Conservation (phyloP, 2,329 filamentous ascomycete species). For the Setomelanomma holmii region DNA sequence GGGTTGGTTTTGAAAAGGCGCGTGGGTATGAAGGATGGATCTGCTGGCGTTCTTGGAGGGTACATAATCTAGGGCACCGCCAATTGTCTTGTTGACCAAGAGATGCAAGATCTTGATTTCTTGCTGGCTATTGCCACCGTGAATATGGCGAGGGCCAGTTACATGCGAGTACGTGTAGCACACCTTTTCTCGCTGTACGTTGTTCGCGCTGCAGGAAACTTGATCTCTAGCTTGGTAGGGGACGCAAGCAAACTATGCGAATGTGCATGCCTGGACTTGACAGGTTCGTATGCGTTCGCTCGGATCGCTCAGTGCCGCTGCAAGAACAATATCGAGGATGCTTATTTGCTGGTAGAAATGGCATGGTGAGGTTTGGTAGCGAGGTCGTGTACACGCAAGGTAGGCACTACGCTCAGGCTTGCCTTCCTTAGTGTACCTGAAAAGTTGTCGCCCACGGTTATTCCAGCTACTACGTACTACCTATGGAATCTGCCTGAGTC, state of each 20-base stretch:
- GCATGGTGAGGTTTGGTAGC: background rate
- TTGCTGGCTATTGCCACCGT: no score
- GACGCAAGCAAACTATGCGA: no score
- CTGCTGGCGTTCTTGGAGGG: background rate
- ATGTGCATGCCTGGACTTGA: no score
- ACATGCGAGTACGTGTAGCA: background rate
- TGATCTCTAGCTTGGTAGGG: background rate
- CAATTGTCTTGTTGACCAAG: background rate
- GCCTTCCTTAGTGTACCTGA: no score
- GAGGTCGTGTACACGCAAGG: background rate
- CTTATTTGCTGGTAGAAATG: background rate
- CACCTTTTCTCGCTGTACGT: background rate
- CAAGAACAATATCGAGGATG: background rate
- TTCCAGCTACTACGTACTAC: no score
- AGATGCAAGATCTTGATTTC: background rate
- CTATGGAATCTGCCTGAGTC: no score
- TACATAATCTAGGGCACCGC: background rate
- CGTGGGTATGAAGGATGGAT: background rate
- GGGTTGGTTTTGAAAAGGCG: conserved; percentile 4
- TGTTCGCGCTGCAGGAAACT: background rate
- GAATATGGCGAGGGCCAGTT: background rate
- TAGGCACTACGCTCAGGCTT: no score
- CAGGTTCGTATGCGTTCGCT: background rate
- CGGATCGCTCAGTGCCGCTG: background rate
- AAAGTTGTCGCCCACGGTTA: no score